Evolutionary conservation across 1,139 yeast species (phyloP), one percentile per base, ranked within the genome.

Genomic region (Ashbya aceris): DNA sequence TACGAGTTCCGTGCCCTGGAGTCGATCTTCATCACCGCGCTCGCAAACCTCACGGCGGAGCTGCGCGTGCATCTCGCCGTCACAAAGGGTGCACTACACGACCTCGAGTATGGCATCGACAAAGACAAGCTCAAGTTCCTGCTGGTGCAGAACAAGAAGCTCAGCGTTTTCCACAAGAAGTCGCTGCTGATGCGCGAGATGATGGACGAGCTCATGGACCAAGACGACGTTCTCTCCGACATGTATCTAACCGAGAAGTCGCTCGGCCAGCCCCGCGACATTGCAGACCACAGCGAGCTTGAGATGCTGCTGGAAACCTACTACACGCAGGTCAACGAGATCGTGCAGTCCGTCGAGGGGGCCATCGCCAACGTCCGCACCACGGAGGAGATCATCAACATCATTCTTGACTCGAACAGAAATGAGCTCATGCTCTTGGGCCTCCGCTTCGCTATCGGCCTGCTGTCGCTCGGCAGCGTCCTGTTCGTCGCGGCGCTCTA

Each of bases 1-100:
- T 93, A 84, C 62, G 99, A 93, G 58, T 82, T 89, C 61, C 70
- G 93, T 38, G 98, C 96, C 0, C 64, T 93, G 38, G 98, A 93
- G 58, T 78, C 93, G 1, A 85, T 93, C 10, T 73, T 93, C 49
- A 79, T 89, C 37, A 82, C 85, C 48, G 94, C 89, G 1, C 76
- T 87, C 64, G 77, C 91, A 8, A 82, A 84, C 45, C 65, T 93
- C 35, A 93, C 86, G 46, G 79, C 93, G 1, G 98, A 93, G 53
- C 73, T 91, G 68, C 83, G 79, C 52, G 77, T 76, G 23, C 93
- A 85, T 53, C 69, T 79, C 20, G 72, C 76, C 11, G 74, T 77
- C 10, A 85, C 95, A 55, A 84, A 84, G n/a, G 74, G 77, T 4
- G 81, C 89, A 27, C 68, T 93, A 40, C 73, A 79, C 3, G 96